Conservation (phyloP, 164 flowering plant genomes). For the Umbellularia californica region DNA sequence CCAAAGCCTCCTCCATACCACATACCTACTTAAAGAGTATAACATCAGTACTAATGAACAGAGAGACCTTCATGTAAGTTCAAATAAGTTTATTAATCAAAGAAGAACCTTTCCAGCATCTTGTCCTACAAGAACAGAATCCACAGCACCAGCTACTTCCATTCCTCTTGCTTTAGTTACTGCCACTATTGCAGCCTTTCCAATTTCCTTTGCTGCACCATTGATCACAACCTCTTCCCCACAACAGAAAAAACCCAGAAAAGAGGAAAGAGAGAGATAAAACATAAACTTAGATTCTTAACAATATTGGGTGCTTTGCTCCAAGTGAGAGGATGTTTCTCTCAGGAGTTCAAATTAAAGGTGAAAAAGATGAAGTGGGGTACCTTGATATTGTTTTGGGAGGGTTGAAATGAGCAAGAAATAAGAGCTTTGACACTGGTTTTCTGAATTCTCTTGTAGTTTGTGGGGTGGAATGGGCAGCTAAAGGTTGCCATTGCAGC, state of each 20-base stretch:
- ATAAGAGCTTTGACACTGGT: conserved; percentile 24
- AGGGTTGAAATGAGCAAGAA: conserved; percentile 56
- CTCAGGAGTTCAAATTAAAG: not conserved
- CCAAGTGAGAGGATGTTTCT: not conserved
- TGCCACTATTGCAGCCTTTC: conserved; percentile 77
- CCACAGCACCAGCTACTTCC: conserved; percentile 94
- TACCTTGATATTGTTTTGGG: conserved; percentile 70
- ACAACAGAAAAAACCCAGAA: not conserved
- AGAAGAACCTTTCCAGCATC: conserved; percentile 66
- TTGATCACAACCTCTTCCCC: conserved; percentile 61
- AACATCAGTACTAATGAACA: not conserved
- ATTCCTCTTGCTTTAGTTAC: conserved; percentile 85
- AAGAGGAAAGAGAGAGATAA: not conserved
- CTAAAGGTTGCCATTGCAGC: conserved; percentile 52
- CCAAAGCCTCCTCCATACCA: conserved; percentile 83
- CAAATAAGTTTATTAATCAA: not conserved
- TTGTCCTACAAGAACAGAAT: conserved; percentile 65
- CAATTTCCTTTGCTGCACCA: conserved; percentile 94
- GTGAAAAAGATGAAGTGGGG: not conserved
- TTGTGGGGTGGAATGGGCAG: conserved; percentile 34
- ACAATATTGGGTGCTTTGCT: not conserved
- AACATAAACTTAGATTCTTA: conserved; percentile 6
- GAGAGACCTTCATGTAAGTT: not conserved
- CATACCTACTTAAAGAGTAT: conserved; percentile 40
- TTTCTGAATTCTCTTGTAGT: conserved; percentile 15